These are phyloP conservation scores for Cladosporium velox DNA, from an alignment of 2,329 filamentous ascomycete species.

Conservation along the genomic window DNA sequence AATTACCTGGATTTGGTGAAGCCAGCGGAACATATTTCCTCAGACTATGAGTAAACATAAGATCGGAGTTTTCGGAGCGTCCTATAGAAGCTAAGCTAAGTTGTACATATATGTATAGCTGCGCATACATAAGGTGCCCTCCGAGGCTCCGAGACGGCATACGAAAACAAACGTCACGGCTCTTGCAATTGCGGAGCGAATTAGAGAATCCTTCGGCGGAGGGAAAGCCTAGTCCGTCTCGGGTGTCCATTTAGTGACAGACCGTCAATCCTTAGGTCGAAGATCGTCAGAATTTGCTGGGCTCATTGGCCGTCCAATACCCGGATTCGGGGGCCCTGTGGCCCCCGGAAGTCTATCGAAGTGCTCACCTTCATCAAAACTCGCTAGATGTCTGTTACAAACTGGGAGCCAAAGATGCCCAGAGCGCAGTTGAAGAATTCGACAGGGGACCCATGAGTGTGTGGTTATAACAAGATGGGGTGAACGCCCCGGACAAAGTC, in stretches of 20 bases:
- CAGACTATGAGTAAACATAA: not conserved
- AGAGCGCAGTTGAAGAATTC: not conserved
- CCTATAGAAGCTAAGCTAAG: not conserved
- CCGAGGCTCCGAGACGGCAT: not conserved
- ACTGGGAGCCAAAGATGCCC: not conserved
- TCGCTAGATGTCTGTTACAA: not conserved
- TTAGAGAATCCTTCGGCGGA: not conserved
- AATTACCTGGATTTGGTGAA: not conserved
- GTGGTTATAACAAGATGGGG: not conserved
- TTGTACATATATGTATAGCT: not conserved
- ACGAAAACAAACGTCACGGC: not conserved
- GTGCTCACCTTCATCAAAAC: not conserved
- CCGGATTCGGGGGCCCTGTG: not conserved
- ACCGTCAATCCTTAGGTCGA: not conserved
- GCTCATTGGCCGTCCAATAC: not conserved
- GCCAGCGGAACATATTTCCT: not conserved
- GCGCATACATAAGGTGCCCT: not conserved
- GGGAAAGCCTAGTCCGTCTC: not conserved
- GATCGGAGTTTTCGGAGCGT: not conserved
- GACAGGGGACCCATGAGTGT: conserved; percentile 7
- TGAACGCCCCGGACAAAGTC: not conserved
- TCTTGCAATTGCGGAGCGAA: not conserved
- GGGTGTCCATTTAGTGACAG: not conserved
- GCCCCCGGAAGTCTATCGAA: not conserved
- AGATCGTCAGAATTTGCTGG: not conserved